These are phyloP conservation scores for Salix caprea DNA, from an alignment of 345 rosid genomes.

Conservation along the genomic window DNA sequence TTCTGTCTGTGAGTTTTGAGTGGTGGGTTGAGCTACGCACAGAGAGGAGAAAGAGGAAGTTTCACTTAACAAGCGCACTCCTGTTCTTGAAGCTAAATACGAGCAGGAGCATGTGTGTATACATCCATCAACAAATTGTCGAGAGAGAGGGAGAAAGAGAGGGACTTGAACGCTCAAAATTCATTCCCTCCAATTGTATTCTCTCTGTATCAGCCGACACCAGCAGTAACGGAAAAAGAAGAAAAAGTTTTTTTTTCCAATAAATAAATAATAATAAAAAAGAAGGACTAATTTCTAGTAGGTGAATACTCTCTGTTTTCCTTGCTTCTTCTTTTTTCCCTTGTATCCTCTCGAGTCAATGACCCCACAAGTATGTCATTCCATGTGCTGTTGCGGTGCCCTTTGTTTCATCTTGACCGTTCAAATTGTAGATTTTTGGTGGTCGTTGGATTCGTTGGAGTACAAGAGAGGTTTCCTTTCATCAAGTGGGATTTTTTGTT, in stretches of 20 bases:
- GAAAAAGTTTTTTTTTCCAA: too few species aligned
- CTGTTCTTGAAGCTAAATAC: constrained; percentile 46
- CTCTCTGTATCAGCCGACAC: background rate
- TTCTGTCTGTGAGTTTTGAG: background rate
- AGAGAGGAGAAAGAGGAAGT: constrained; percentile 27
- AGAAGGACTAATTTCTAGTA: too few species aligned
- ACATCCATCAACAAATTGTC: background rate
- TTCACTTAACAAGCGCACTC: constrained; percentile 74
- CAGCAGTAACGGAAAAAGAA: too few species aligned
- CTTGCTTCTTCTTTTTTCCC: too few species aligned
- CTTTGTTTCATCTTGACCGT: constrained; percentile 1
- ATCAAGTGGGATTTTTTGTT: too few species aligned
- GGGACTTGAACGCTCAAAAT: background rate
- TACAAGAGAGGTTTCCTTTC: background rate
- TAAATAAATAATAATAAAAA: background rate
- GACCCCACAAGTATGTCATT: background rate
- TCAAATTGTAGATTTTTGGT: background rate
- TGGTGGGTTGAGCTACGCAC: constrained; percentile 53
- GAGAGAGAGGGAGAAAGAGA: background rate
- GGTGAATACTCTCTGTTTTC: background rate
- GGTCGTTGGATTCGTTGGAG: background rate
- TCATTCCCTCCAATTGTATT: constrained; percentile 25
- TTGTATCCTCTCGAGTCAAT: background rate
- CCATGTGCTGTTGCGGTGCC: background rate
- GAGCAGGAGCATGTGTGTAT: background rate